Conservation (phyloP, 2,329 filamentous ascomycete genomes). For the Akanthomyces lecanii region DNA sequence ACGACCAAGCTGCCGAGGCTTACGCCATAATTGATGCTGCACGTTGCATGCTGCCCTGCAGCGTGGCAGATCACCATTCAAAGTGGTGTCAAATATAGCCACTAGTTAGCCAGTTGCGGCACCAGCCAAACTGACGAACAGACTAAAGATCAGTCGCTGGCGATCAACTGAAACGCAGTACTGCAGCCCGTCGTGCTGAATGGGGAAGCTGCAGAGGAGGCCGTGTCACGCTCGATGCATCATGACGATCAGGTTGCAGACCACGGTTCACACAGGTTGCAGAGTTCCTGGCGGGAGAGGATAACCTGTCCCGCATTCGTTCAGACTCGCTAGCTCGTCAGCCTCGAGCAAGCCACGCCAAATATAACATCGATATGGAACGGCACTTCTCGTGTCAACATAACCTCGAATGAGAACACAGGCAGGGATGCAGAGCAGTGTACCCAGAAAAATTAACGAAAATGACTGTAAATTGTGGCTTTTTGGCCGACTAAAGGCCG, state of each 20-base stretch:
- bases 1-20: constrained; percentile 1
- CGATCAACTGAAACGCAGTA: background rate
- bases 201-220: constrained; percentile 4
- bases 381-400: background rate
- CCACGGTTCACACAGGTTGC: background rate
- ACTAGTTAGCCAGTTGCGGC: background rate
- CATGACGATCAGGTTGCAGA: background rate
- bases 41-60: background rate
- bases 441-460: background rate
- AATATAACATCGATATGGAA: background rate
- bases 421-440: background rate
- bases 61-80: background rate
- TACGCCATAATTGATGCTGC: background rate
- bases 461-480: background rate
- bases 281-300: background rate
- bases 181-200: background rate
- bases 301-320: background rate
- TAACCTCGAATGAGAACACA: background rate
- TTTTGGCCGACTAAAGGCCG: background rate
- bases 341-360: background rate
- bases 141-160: background rate
- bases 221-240: background rate
- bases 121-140: background rate
- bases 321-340: background rate
- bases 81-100: background rate